Base-by-base conservation (phyloP, 2,329 filamentous ascomycete genomes). In the Verticillium nonalfalfae region DNA sequence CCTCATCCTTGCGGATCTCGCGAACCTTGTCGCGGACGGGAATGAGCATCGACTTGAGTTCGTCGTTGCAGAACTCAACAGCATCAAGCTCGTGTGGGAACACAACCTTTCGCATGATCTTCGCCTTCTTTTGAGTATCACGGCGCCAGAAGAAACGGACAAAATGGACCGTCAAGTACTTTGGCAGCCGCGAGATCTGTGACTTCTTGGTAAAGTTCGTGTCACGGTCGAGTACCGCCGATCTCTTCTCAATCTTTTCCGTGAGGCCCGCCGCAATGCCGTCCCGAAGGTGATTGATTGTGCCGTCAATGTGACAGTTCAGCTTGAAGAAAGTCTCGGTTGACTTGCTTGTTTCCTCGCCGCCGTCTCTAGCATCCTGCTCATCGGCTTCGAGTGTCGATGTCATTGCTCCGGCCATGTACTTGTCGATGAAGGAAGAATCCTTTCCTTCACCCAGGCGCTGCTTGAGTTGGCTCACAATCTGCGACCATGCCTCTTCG, bases 61-160 rank as follows among this genome's bases (percentile, higher is more conserved):
- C 89, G 33, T 98, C 93, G 13, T 93, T 94, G 76, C 95, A 99
- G 76, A 97, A 97, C 73, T 99, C 95, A 26, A 96, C 88, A 45
- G 91, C 87, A 70, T 99, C 95, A 38, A 99, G 81, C 76, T 99
- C 95, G 58, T 91, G 88, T 7, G 94, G 94, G 73, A 99, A 99
- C 0, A 92, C 94, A 61, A 99, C 95, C 78, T 98, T 99, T 73
- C 93, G 91, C 91, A 99, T 94, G 69, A 99, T 99, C 83, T 99
- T 99, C 67, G 94, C 93, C 82, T 99, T 99, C 81, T 98, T 98
- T 76, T 96, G 90, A 3, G 91, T 93, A 68, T 96, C 92, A 56
- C 90, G 87, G 72, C 96, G 94, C 95, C 95, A 99, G 80, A 94
- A 97, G 79, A 99, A 99, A 66, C 95, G 91, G 61, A 99, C 91